phyloP scores from a whole-genome alignment of 768 basidiomycete genomes.

The Hygrophoropsis aurantiaca region DNA sequence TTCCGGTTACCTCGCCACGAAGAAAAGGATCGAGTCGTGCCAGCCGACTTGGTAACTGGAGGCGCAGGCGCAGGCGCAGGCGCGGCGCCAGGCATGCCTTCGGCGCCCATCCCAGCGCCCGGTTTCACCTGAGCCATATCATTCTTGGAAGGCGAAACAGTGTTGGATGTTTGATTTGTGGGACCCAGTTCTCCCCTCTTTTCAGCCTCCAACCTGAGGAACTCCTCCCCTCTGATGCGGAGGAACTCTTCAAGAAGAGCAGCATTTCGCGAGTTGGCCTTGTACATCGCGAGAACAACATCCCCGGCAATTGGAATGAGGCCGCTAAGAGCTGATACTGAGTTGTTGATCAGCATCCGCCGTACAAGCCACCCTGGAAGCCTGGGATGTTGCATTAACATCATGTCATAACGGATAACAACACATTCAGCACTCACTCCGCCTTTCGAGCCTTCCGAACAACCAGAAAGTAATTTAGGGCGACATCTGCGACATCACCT shows the following conservation, averaged over 20 bases:
- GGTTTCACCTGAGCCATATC: constrained; percentile 50
- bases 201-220: constrained; percentile 49
- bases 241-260: constrained; percentile 83
- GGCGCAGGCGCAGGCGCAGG: constrained; percentile 3
- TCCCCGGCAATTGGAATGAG: constrained; percentile 76
- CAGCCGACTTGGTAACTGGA: not conserved
- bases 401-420: not conserved
- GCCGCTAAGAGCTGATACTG: constrained; percentile 64
- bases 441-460: constrained; percentile 73
- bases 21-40: constrained; percentile 5
- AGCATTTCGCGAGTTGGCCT: constrained; percentile 89
- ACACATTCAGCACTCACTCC: constrained; percentile 44
- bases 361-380: constrained; percentile 63
- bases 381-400: constrained; percentile 16
- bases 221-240: constrained; percentile 73
- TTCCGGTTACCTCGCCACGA: constrained; percentile 12
- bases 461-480: constrained; percentile 75
- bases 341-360: constrained; percentile 78
- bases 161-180: constrained; percentile 9
- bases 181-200: constrained; percentile 22
- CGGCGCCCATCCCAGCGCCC: constrained; percentile 43
- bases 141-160: constrained; percentile 23
- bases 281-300: constrained; percentile 72
- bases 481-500: constrained; percentile 63
- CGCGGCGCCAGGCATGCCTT: constrained; percentile 23